phyloP scores from a whole-genome alignment of 352 stramenopile genomes.

The Poterioochromonas sp. region DNA sequence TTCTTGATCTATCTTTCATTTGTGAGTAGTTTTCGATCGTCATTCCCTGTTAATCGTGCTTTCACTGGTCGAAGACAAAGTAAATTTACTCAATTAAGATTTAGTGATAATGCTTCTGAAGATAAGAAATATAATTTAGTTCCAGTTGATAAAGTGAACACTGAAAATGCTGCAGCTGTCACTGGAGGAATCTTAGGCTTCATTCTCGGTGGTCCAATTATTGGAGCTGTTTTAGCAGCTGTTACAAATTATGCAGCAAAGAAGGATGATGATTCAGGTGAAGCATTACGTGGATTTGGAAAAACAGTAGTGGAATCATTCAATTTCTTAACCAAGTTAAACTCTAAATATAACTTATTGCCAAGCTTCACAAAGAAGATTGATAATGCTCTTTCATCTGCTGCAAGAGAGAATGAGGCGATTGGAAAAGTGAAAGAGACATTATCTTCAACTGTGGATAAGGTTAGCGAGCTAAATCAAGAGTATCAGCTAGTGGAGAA shows the following conservation, averaged over 20 bases:
- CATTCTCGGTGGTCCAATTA: background rate
- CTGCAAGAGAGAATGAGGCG: background rate
- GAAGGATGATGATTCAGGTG: slow-evolving; percentile 22
- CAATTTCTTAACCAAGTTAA: slow-evolving; percentile 19
- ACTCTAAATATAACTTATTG: background rate
- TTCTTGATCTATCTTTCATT: too few species aligned
- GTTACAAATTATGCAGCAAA: slow-evolving; percentile 18
- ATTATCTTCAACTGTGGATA: background rate
- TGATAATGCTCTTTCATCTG: too few species aligned
- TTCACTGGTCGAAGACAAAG: too few species aligned
- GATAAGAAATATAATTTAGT: background rate
- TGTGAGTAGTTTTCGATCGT: too few species aligned
- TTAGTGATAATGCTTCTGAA: background rate
- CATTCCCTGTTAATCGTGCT: too few species aligned
- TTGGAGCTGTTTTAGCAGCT: background rate
- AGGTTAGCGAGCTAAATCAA: slow-evolving; percentile 10
- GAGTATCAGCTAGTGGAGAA: background rate
- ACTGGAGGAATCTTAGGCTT: slow-evolving; percentile 7
- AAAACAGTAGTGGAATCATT: slow-evolving; percentile 16
- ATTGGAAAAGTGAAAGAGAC: background rate
- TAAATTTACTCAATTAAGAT: background rate
- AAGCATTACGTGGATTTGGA: background rate
- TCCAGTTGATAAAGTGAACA: background rate
- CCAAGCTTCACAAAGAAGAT: background rate
- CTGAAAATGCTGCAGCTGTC: slow-evolving; percentile 5